A percentile compares a stretch with the other conserved stretches of the same genome.
Conservation (phyloP, 2,329 filamentous ascomycete species). For the Coniochaeta ligniaria region DNA sequence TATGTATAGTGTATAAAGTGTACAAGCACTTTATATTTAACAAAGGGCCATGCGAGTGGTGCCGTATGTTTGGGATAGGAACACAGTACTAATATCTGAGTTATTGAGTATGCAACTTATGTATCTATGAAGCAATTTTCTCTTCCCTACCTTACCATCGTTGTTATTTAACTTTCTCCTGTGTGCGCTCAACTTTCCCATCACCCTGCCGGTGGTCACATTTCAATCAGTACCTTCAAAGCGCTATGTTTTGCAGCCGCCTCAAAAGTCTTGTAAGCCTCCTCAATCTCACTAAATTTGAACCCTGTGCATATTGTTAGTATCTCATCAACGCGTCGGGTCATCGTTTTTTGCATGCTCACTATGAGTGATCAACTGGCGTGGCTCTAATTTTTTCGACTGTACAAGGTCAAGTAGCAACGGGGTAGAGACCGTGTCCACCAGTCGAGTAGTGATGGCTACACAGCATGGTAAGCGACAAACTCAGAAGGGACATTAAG, state of each 20-base stretch:
- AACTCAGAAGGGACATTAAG: background rate
- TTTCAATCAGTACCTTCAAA: constrained; percentile 35
- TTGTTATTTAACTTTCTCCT: no score
- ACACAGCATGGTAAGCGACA: background rate
- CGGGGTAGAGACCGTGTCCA: constrained; percentile 38
- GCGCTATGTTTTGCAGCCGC: constrained; percentile 32
- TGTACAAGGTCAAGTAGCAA: constrained; percentile 39
- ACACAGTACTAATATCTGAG: no score
- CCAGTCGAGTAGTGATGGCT: constrained; percentile 39
- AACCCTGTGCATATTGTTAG: constrained; percentile 21
- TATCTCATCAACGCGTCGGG: background rate
- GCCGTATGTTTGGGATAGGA: no score
- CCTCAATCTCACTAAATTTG: constrained; percentile 31
- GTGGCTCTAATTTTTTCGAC: constrained; percentile 31
- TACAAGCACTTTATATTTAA: no score
- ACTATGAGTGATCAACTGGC: constrained; percentile 38
- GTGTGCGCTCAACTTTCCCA: no score
- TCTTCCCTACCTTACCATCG: no score
- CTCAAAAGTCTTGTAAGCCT: constrained; percentile 35
- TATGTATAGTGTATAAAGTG: no score
- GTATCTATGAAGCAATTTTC: no score
- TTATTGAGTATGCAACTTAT: no score
- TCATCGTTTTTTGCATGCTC: constrained; percentile 9
- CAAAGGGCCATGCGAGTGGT: no score
- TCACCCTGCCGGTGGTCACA: constrained; percentile 5